Evolutionary conservation across 148 eudicot species (phyloP).

Genomic region (Vaccinium corymbosum): DNA sequence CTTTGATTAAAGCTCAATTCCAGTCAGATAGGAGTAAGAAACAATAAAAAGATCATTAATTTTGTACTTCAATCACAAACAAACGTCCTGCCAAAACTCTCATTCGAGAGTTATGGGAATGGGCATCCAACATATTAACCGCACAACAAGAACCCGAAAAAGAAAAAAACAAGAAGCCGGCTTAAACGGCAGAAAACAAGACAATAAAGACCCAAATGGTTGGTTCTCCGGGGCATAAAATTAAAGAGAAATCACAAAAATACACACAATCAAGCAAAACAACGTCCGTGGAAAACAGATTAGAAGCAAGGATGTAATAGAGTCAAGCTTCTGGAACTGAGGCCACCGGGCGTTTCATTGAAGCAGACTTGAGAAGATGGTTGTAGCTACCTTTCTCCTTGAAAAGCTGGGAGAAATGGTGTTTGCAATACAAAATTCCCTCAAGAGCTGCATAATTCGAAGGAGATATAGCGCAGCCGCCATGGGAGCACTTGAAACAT

Average conservation of each 20-base stretch:
- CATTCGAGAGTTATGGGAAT: neutral
- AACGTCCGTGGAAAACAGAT: neutral
- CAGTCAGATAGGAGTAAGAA: neutral
- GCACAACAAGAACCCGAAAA: no score
- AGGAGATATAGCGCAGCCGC: constrained; percentile 76
- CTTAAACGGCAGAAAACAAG: neutral
- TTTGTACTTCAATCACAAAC: neutral
- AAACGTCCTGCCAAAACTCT: neutral
- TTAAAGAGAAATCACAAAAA: neutral
- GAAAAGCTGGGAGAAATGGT: constrained; percentile 92
- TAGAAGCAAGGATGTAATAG: neutral
- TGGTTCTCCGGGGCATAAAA: neutral
- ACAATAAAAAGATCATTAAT: neutral
- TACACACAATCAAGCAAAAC: neutral
- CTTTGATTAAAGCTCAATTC: neutral
- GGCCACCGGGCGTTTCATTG: constrained; percentile 51
- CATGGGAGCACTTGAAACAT: constrained; percentile 85
- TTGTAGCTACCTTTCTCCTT: constrained; percentile 95
- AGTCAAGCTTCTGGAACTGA: constrained; percentile 43
- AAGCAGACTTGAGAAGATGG: constrained; percentile 71
- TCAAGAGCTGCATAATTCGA: constrained; percentile 92
- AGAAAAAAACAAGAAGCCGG: neutral
- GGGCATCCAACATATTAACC: neutral
- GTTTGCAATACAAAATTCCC: constrained; percentile 78
- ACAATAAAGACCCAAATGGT: neutral